Evolutionary conservation across 179 eudicot genomes (phyloP).

Genomic region (Beta macrorhiza): DNA sequence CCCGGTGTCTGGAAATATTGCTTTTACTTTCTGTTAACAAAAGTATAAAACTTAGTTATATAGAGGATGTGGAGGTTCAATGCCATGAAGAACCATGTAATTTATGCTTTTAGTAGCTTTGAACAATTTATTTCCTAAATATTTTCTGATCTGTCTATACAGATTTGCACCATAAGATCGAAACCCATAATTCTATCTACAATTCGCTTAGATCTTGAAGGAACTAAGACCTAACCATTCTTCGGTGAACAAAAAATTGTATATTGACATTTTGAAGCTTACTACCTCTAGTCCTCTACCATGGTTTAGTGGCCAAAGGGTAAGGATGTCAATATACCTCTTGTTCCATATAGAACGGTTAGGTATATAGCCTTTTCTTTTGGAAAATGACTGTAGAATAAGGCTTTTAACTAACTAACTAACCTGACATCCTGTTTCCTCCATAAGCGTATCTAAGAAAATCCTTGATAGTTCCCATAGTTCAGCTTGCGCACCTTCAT

Average conservation of each 20-base stretch:
- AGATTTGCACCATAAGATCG: background rate
- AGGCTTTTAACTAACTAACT: background rate
- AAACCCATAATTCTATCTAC: slow-evolving; percentile 2
- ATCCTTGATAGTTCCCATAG: slow-evolving; percentile 87
- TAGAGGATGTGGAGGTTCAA: background rate
- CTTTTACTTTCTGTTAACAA: slow-evolving; percentile 72
- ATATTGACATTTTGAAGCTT: too few relatives aligned
- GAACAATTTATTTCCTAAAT: background rate
- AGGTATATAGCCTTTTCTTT: background rate
- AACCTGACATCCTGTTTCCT: slow-evolving; percentile 90
- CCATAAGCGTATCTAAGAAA: slow-evolving; percentile 81
- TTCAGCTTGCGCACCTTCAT: slow-evolving; percentile 98
- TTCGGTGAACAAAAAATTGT: too few relatives aligned
- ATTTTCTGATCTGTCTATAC: background rate
- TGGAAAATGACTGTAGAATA: background rate
- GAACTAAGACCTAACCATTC: too few relatives aligned
- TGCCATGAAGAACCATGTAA: background rate
- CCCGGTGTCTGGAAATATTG: slow-evolving; percentile 97
- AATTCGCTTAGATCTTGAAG: background rate
- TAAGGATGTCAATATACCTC: too few relatives aligned
- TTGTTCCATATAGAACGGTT: too few relatives aligned
- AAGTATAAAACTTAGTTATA: slow-evolving; percentile 18
- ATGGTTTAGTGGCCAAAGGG: too few relatives aligned
- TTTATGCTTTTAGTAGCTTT: background rate
- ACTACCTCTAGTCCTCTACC: too few relatives aligned